A percentile compares a stretch with the other conserved stretches of the same genome.
Evolutionary conservation across 1,284 basidiomycete species (phyloP).

Genomic region (Austroboletus novae-zelandiae): DNA sequence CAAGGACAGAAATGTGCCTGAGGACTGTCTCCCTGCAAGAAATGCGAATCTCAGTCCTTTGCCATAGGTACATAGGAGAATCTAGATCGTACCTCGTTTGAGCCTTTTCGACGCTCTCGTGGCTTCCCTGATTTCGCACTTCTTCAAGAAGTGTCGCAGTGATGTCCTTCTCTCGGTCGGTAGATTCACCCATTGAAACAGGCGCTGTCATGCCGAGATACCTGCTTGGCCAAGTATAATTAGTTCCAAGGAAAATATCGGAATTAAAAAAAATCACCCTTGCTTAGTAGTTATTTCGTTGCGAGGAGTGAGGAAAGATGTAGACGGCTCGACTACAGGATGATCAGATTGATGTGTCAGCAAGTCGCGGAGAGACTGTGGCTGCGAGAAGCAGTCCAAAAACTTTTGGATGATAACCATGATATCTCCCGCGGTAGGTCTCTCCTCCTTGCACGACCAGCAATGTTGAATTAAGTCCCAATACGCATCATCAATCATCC

Average conservation of each 20-base stretch:
- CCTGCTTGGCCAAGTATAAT: conserved; percentile 35
- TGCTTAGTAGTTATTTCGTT: conserved; percentile 37
- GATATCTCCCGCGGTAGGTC: background rate
- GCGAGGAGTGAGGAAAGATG: background rate
- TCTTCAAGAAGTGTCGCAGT: conserved; percentile 88
- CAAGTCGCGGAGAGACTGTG: background rate
- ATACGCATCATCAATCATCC: background rate
- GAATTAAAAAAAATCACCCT: conserved; percentile 29
- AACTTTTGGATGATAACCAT: background rate
- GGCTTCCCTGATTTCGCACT: conserved; percentile 81
- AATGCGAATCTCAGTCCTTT: conserved; percentile 6
- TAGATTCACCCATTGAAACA: conserved; percentile 78
- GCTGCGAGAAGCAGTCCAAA: background rate
- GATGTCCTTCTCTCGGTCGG: conserved; percentile 74
- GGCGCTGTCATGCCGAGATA: conserved; percentile 86
- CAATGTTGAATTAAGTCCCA: conserved; percentile 6
- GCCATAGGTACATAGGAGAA: conserved; percentile 7
- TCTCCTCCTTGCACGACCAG: background rate
- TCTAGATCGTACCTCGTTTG: conserved; percentile 62
- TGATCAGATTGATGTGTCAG: background rate
- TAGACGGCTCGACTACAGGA: too few relatives aligned
- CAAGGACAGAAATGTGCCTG: conserved; percentile 85
- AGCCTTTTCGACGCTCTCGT: conserved; percentile 89
- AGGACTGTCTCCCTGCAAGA: conserved; percentile 84
- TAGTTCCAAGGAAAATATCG: conserved; percentile 6